These are phyloP conservation scores for Furcasterigmium furcatum DNA, from an alignment of 2,329 filamentous ascomycete genomes.

Conservation along the genomic window DNA sequence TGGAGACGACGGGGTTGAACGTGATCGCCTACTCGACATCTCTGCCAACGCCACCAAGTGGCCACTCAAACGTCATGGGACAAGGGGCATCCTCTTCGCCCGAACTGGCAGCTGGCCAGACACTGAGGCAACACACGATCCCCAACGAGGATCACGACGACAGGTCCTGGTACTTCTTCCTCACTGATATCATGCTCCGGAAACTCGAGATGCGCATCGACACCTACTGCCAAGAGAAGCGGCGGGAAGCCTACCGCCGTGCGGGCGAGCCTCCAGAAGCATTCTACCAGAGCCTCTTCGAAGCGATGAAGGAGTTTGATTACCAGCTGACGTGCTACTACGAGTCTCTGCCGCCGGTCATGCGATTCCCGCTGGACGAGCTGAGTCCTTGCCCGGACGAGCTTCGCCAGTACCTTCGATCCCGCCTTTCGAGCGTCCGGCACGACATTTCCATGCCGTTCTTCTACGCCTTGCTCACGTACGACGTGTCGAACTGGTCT, in stretches of 20 bases:
- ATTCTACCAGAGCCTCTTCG: constrained; percentile 2
- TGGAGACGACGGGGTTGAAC: constrained; percentile 4
- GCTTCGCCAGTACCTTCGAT: constrained; percentile 3
- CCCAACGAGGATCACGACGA: neutral
- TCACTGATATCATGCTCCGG: constrained; percentile 6
- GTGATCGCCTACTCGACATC: constrained; percentile 5
- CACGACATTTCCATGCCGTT: constrained; percentile 4
- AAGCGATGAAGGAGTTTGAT: constrained; percentile 1
- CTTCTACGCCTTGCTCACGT: neutral
- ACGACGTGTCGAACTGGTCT: constrained; percentile 2
- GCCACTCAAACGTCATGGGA: neutral
- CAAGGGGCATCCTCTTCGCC: neutral
- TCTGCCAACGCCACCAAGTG: constrained; percentile 3
- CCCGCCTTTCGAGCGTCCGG: constrained; percentile 1
- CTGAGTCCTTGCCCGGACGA: constrained; percentile 1
- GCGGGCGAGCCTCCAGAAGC: neutral
- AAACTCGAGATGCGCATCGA: constrained; percentile 8
- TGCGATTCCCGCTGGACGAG: constrained; percentile 1
- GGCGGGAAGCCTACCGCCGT: constrained; percentile 5
- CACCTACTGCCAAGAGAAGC: constrained; percentile 5
- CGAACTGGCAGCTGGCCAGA: neutral
- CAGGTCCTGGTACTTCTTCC: constrained; percentile 6
- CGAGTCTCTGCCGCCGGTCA: neutral
- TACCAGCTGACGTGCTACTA: constrained; percentile 4
- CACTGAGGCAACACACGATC: neutral